Conservation (phyloP, 192 early-diverging fungal species). For the Entophlyctis helioformis region DNA sequence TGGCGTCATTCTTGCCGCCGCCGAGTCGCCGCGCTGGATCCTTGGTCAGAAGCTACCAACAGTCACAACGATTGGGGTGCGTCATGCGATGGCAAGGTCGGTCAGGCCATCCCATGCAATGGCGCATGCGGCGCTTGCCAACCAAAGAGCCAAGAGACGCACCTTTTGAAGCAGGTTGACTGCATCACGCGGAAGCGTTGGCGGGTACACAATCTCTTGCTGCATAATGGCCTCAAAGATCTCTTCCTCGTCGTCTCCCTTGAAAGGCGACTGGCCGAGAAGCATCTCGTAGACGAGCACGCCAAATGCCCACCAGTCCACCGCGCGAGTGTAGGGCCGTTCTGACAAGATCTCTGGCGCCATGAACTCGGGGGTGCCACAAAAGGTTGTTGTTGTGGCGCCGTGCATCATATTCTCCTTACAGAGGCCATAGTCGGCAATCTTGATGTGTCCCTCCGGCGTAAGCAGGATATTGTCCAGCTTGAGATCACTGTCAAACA, state of each 20-base stretch:
- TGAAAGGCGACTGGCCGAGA: conserved; percentile 78
- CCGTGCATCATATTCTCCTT: conserved; percentile 92
- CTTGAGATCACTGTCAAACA: conserved; percentile 80
- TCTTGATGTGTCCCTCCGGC: conserved; percentile 89
- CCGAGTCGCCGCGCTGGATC: conserved; percentile 83
- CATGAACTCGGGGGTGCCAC: conserved; percentile 99
- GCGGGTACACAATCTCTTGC: conserved; percentile 89
- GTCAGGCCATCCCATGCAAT: too few relatives aligned
- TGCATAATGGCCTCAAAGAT: conserved; percentile 97
- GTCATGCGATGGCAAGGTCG: too few relatives aligned
- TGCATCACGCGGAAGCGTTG: conserved; percentile 86
- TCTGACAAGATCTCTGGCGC: conserved; percentile 94
- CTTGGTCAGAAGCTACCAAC: conserved; percentile 61
- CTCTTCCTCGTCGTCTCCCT: conserved; percentile 93
- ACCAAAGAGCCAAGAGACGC: too few relatives aligned
- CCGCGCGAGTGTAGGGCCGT: conserved; percentile 89
- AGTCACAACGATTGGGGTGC: too few relatives aligned
- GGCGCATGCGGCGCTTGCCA: too few relatives aligned
- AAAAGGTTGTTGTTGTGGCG: conserved; percentile 84
- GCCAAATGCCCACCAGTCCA: conserved; percentile 96
- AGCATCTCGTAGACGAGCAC: conserved; percentile 56
- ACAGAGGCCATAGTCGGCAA: conserved; percentile 97
- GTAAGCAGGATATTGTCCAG: conserved; percentile 92
- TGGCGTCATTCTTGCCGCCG: conserved; percentile 66
- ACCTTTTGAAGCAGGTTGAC: conserved; percentile 84